Conservation (phyloP, 495 filamentous ascomycete species). For the Aspergillus nidulans region DNA sequence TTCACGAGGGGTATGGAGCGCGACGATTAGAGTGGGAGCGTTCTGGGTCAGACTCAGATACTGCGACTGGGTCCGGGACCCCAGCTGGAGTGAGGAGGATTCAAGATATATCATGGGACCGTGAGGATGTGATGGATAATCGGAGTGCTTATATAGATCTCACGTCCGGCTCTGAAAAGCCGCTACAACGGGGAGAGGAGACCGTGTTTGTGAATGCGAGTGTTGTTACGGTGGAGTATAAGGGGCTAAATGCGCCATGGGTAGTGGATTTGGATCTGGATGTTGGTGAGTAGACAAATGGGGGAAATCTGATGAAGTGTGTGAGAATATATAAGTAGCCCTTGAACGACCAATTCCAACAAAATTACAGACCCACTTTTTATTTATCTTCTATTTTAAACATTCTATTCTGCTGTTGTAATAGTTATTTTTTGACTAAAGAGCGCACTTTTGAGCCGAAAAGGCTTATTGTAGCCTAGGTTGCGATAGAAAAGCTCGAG, state of each 20-base stretch:
- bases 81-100: constrained; percentile 8
- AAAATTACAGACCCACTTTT: neutral
- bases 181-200: constrained; percentile 46
- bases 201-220: constrained; percentile 74
- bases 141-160: constrained; percentile 40
- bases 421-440: neutral
- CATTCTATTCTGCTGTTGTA: neutral
- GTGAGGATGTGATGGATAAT: constrained; percentile 37
- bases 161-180: constrained; percentile 23
- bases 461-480: neutral
- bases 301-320: neutral
- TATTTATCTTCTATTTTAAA: neutral
- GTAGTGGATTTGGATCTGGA: constrained; percentile 55
- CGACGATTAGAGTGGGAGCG: constrained; percentile 53
- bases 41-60: neutral
- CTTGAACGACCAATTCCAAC: neutral
- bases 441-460: neutral
- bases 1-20: constrained; percentile 71
- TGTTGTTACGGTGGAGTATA: constrained; percentile 50
- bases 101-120: constrained; percentile 20
- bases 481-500: neutral
- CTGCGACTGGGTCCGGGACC: no score
- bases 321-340: neutral
- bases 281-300: neutral
- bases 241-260: constrained; percentile 54